phyloP scores from a whole-genome alignment of 495 filamentous ascomycete genomes.

The Aspergillus sparsus region DNA sequence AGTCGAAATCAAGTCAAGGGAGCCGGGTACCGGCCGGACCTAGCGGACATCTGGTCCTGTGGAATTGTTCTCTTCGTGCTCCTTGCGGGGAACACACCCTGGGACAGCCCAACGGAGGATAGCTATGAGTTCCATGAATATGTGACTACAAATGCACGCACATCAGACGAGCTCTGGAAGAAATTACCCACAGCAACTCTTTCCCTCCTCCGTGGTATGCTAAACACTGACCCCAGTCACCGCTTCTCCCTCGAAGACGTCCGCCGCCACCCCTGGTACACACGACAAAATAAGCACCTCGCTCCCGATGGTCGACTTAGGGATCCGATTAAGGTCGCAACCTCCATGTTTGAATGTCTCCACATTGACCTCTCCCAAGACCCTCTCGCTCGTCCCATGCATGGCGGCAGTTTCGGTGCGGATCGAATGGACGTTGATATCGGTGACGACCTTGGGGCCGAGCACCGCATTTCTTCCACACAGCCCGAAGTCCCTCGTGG shows the following conservation, averaged over 20 bases:
- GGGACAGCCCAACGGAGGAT: constrained; percentile 84
- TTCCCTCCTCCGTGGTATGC: constrained; percentile 91
- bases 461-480: constrained; percentile 62
- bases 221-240: constrained; percentile 71
- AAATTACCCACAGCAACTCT: constrained; percentile 73
- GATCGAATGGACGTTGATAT: constrained; percentile 57
- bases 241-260: constrained; percentile 90
- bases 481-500: constrained; percentile 75
- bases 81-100: constrained; percentile 93
- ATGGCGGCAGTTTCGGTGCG: constrained; percentile 42
- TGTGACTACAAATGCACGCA: constrained; percentile 72
- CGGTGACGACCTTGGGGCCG: constrained; percentile 48
- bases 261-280: constrained; percentile 93
- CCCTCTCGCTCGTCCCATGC: constrained; percentile 48
- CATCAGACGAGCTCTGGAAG: constrained; percentile 83
- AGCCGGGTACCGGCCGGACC: constrained; percentile 74
- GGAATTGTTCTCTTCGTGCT: constrained; percentile 96
- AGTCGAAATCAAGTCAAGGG: constrained; percentile 51
- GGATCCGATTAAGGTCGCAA: constrained; percentile 81
- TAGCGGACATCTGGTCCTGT: constrained; percentile 95
- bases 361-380: constrained; percentile 83
- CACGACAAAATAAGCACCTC: constrained; percentile 75
- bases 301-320: constrained; percentile 70
- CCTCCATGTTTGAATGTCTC: constrained; percentile 89
- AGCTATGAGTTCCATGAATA: constrained; percentile 88